Evolutionary conservation across 768 basidiomycete genomes (phyloP).

Genomic region (Mycena rebaudengoi): DNA sequence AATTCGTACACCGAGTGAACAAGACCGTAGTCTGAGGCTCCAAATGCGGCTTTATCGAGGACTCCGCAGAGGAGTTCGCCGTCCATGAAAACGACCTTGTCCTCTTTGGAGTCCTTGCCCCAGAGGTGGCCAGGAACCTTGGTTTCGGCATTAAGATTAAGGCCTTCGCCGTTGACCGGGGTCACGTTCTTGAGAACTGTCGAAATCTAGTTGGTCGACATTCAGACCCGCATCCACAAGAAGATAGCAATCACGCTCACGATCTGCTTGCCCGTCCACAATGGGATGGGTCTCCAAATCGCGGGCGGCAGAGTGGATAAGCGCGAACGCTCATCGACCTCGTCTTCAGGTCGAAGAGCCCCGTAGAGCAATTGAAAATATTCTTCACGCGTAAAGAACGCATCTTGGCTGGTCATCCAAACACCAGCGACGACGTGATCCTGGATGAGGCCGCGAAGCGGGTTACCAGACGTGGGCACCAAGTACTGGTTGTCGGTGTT

Average conservation of each 20-base stretch:
- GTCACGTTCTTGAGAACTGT: constrained; percentile 94
- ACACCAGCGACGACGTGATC: constrained; percentile 98
- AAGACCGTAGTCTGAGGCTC: constrained; percentile 94
- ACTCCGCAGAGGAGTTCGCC: constrained; percentile 95
- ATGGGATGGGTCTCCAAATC: constrained; percentile 87
- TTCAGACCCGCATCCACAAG: neutral
- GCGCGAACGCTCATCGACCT: constrained; percentile 62
- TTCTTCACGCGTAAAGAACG: constrained; percentile 95
- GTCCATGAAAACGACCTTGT: constrained; percentile 88
- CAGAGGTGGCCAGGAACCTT: constrained; percentile 91
- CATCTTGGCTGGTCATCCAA: constrained; percentile 98
- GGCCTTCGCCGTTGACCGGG: constrained; percentile 77
- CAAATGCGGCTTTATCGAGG: constrained; percentile 97
- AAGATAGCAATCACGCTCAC: constrained; percentile 66
- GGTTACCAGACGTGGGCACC: constrained; percentile 98
- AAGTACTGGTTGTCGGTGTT: constrained; percentile 99
- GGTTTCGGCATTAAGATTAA: constrained; percentile 86
- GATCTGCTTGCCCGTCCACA: constrained; percentile 99
- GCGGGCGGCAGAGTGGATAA: constrained; percentile 88
- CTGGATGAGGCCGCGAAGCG: constrained; percentile 96
- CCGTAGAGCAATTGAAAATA: constrained; percentile 97
- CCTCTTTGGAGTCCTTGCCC: constrained; percentile 84
- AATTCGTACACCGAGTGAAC: constrained; percentile 97
- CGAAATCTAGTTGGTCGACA: constrained; percentile 73
- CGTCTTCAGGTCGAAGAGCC: constrained; percentile 89